A percentile compares a stretch with the other conserved stretches of the same genome.
phyloP scores from a whole-genome alignment of 1,284 basidiomycete species.

The Apiotrichum montevideense region DNA sequence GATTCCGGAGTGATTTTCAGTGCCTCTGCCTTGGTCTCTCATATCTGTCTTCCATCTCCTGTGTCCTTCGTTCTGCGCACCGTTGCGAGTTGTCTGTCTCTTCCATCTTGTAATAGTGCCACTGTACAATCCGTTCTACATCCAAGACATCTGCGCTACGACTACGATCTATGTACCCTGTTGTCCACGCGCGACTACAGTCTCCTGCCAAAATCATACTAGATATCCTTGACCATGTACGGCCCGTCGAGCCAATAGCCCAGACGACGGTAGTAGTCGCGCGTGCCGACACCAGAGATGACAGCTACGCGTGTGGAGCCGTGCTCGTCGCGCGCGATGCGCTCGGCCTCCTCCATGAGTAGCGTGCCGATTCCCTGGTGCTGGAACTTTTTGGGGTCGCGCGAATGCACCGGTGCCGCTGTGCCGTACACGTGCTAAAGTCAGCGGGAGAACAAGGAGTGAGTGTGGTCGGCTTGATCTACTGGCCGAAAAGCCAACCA shows the following conservation, averaged over 20 bases:
- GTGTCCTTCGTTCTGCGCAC: too few relatives aligned
- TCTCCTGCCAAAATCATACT: too few relatives aligned
- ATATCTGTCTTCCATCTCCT: too few relatives aligned
- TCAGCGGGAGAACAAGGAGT: neutral
- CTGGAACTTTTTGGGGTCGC: conserved; percentile 97
- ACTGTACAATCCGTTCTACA: too few relatives aligned
- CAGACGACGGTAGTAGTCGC: conserved; percentile 87
- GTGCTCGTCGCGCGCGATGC: conserved; percentile 97
- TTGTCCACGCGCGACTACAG: too few relatives aligned
- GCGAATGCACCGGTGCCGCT: conserved; percentile 91
- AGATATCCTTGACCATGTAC: conserved; percentile 80
- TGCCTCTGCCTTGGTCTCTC: too few relatives aligned
- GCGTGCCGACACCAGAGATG: conserved; percentile 90
- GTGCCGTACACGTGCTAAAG: conserved; percentile 89
- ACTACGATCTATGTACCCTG: too few relatives aligned
- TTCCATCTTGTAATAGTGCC: too few relatives aligned
- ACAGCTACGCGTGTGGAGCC: conserved; percentile 79
- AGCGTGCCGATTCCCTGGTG: conserved; percentile 97
- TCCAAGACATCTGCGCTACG: too few relatives aligned
- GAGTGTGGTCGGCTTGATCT: conserved; percentile 22
- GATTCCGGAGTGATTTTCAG: neutral
- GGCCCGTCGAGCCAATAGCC: conserved; percentile 94
- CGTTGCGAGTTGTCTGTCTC: too few relatives aligned
- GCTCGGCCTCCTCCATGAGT: conserved; percentile 98
- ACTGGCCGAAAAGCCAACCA: neutral